Evolutionary conservation across 345 rosid genomes (phyloP).

Genomic region (Ceriops zippeliana): DNA sequence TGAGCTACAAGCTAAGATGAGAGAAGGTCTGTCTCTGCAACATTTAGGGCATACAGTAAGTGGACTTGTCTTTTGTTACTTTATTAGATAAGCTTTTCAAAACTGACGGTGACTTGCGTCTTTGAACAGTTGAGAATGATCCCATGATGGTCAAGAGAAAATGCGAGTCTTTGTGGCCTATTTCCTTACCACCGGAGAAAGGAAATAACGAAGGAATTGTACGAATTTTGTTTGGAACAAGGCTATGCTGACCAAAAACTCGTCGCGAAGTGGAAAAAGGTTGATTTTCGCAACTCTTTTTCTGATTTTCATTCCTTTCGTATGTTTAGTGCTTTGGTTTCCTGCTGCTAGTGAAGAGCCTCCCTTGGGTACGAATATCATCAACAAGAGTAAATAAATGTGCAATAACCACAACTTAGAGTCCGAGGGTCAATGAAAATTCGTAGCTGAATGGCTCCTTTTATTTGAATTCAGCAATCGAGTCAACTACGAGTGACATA

Average conservation of each 20-base stretch:
- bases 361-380: neutral
- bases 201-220: slow-evolving; percentile 68
- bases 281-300: neutral
- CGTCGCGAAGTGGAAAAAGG: slow-evolving; percentile 74
- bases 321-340: neutral
- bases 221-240: slow-evolving; percentile 75
- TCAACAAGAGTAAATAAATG: neutral
- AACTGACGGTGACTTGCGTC: too few relatives aligned
- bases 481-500: too few relatives aligned
- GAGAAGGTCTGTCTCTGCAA: slow-evolving; percentile 48
- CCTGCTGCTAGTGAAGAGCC: neutral
- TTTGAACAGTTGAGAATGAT: slow-evolving; percentile 67
- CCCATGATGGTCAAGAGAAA: slow-evolving; percentile 74
- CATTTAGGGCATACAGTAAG: neutral
- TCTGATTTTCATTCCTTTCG: neutral
- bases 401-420: too few relatives aligned
- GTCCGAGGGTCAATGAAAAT: too few relatives aligned
- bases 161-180: slow-evolving; percentile 76
- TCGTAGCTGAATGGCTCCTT: too few relatives aligned
- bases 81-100: too few relatives aligned
- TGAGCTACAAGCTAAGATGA: slow-evolving; percentile 65
- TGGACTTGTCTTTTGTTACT: neutral
- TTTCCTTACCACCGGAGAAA: slow-evolving; percentile 56
- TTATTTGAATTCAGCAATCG: too few relatives aligned
- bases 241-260: slow-evolving; percentile 62